A percentile compares a stretch with the other conserved stretches of the same genome.
These are phyloP conservation scores for Lepidium sativum DNA, from an alignment of 345 rosid genomes.

Conservation along the genomic window DNA sequence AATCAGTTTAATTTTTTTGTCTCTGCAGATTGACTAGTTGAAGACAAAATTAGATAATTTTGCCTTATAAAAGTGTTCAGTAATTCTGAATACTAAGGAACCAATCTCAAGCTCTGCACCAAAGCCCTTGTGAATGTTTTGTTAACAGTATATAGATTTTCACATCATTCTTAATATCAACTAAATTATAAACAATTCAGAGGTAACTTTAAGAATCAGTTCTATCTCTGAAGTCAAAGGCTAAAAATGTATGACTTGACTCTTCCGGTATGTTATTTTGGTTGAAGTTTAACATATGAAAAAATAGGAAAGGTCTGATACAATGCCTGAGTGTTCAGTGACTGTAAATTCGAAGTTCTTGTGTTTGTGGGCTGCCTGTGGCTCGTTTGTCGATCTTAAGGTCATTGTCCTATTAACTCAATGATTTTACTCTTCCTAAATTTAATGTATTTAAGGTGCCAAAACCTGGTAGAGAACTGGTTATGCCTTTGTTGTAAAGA, in stretches of 20 bases:
- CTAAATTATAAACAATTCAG: not conserved
- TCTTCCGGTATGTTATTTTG: not conserved
- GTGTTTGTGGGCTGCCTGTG: too few species aligned
- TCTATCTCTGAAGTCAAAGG: not conserved
- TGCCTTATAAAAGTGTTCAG: not conserved
- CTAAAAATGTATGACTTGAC: not conserved
- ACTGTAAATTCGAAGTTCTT: not conserved
- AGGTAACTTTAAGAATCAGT: too few species aligned
- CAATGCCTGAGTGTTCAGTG: not conserved
- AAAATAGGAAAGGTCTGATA: not conserved
- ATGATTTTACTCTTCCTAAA: not conserved
- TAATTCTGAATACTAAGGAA: not conserved
- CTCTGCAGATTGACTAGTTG: not conserved
- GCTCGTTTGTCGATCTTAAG: not conserved
- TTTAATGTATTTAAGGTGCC: conserved; percentile 49
- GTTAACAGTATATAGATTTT: not conserved
- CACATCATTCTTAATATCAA: not conserved
- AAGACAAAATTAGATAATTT: not conserved
- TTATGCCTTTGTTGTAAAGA: conserved; percentile 75
- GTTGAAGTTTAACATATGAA: not conserved
- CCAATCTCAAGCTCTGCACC: not conserved
- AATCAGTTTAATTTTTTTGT: not conserved
- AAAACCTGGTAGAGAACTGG: conserved; percentile 82
- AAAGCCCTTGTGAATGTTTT: not conserved
- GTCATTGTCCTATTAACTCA: not conserved